Evolutionary conservation across 2,329 filamentous ascomycete genomes (phyloP).

Genomic region (Cladophialophora bantiana): DNA sequence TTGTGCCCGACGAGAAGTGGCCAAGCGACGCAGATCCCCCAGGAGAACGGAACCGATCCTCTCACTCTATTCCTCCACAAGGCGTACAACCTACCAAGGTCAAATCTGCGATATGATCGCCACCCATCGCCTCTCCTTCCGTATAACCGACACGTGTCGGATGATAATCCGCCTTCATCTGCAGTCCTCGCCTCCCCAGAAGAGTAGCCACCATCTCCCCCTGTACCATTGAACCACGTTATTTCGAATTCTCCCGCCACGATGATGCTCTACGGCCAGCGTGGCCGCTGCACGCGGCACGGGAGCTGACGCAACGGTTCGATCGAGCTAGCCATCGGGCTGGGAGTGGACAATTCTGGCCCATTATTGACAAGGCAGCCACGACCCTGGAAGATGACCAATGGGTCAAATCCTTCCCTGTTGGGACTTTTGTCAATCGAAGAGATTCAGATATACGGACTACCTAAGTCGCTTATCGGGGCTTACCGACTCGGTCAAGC

Average conservation of each 20-base stretch:
- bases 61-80: background rate
- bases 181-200: background rate
- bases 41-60: background rate
- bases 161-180: background rate
- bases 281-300: background rate
- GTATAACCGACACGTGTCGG: background rate
- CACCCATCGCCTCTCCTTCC: background rate
- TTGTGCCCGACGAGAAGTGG: background rate
- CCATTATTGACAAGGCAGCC: background rate
- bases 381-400: background rate
- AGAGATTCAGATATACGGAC: background rate
- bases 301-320: background rate
- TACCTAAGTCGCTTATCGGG: conserved; percentile 4
- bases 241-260: background rate
- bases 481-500: background rate
- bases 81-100: background rate
- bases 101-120: background rate
- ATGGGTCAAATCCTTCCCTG: background rate
- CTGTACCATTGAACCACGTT: background rate
- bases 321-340: conserved; percentile 1
- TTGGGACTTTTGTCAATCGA: background rate
- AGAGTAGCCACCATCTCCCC: background rate
- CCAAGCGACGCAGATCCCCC: conserved; percentile 13
- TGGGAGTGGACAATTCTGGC: background rate
- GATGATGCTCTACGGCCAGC: background rate